A percentile compares a stretch with the other conserved stretches of the same genome.
Conservation (phyloP, 179 eudicot genomes). For the Silene noctiflora region DNA sequence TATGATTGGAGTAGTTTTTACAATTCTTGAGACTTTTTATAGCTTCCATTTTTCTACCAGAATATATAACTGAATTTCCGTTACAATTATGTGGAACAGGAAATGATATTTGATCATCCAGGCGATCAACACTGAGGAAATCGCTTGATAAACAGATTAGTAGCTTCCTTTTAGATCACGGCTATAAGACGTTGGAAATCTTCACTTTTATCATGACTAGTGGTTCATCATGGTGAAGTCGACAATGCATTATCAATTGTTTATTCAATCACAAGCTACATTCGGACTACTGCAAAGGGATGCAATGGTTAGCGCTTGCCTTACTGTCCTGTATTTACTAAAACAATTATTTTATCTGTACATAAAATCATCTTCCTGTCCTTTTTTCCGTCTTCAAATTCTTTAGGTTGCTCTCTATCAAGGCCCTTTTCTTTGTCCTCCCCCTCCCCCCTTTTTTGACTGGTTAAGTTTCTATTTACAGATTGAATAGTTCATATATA, state of each 20-base stretch:
- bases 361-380: constrained; percentile 12
- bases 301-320: constrained; percentile 31
- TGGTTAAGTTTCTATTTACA: constrained; percentile 13
- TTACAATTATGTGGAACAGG: constrained; percentile 40
- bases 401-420: constrained; percentile 5
- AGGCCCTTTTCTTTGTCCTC: background rate
- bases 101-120: constrained; percentile 55
- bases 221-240: constrained; percentile 12
- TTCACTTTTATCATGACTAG: constrained; percentile 19
- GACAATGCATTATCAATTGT: constrained; percentile 8
- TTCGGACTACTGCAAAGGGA: constrained; percentile 22
- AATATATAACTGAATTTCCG: constrained; percentile 8
- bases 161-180: constrained; percentile 21
- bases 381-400: constrained; percentile 6
- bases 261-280: constrained; percentile 20
- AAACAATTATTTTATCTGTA: constrained; percentile 26
- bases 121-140: constrained; percentile 30
- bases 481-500: constrained; percentile 18
- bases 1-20: too few species aligned
- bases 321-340: constrained; percentile 22
- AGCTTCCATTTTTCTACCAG: background rate
- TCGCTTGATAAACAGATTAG: constrained; percentile 19
- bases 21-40: background rate
- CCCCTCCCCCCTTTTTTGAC: constrained; percentile 15
- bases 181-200: constrained; percentile 10